A percentile compares a stretch with the other conserved stretches of the same genome.
Conservation (phyloP, 75 land plant species). For the Cryptomeria japonica region DNA sequence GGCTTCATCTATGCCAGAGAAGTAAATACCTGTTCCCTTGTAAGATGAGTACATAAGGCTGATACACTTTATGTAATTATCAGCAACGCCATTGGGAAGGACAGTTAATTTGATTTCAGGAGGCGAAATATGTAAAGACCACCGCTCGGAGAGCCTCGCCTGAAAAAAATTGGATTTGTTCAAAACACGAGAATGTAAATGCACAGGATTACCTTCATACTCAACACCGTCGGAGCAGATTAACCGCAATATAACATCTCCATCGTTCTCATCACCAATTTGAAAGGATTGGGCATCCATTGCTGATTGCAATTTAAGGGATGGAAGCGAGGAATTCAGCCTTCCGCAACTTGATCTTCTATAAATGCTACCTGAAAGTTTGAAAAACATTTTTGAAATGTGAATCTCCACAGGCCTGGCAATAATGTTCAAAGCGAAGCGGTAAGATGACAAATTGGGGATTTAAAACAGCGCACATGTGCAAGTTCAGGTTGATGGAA, state of each 20-base stretch:
- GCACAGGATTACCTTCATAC: background rate
- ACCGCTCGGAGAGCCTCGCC: background rate
- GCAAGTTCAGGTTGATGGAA: too few species aligned
- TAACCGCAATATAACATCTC: background rate
- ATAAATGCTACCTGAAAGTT: too few species aligned
- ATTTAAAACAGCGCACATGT: too few species aligned
- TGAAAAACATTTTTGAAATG: too few species aligned
- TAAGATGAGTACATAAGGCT: background rate
- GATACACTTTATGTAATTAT: background rate
- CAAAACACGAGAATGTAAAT: slow-evolving; percentile 1
- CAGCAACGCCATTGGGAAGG: background rate
- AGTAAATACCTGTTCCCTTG: background rate
- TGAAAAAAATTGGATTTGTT: background rate
- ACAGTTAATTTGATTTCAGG: background rate
- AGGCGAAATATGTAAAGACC: background rate
- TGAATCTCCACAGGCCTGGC: too few species aligned
- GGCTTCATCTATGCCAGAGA: background rate
- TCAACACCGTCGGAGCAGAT: background rate
- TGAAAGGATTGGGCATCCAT: too few species aligned
- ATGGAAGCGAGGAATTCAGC: too few species aligned
- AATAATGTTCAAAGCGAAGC: too few species aligned
- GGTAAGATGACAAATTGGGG: too few species aligned
- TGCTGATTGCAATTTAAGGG: too few species aligned
- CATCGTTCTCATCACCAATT: too few species aligned
- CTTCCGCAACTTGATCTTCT: too few species aligned